Conservation (phyloP, 2,329 filamentous ascomycete genomes). For the Colletotrichum shisoi region DNA sequence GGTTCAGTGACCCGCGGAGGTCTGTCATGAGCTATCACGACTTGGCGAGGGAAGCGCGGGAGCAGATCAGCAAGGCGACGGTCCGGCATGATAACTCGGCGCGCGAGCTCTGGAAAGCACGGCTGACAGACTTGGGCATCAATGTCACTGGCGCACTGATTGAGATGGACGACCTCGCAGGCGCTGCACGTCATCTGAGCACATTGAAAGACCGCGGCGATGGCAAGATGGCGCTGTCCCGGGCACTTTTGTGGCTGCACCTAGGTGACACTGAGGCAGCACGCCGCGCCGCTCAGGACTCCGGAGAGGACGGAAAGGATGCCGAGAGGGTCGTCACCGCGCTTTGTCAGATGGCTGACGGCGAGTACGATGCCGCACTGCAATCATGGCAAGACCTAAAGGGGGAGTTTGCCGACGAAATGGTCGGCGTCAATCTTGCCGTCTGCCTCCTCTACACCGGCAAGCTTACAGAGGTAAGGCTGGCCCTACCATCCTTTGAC, state of each 20-base stretch:
- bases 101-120: conserved; percentile 71
- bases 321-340: conserved; percentile 66
- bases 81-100: conserved; percentile 60
- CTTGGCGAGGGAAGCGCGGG: conserved; percentile 78
- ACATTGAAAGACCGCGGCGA: conserved; percentile 58
- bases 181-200: conserved; percentile 76
- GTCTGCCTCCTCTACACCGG: conserved; percentile 86
- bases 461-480: conserved; percentile 71
- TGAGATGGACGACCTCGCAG: conserved; percentile 87
- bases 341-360: conserved; percentile 80
- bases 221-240: conserved; percentile 56
- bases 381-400: conserved; percentile 65
- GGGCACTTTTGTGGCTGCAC: conserved; percentile 76
- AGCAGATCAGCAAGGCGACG: conserved; percentile 60
- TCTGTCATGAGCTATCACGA: conserved; percentile 93
- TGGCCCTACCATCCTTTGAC: neutral
- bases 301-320: conserved; percentile 45
- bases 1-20: conserved; percentile 82
- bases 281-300: conserved; percentile 57
- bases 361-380: conserved; percentile 71
- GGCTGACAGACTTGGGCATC: conserved; percentile 78
- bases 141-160: conserved; percentile 72
- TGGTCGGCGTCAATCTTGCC: conserved; percentile 82
- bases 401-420: conserved; percentile 62
- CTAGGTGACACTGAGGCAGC: conserved; percentile 79